A percentile compares a stretch with the other conserved stretches of the same genome.
Evolutionary conservation across 768 basidiomycete species (phyloP).

Genomic region (Coprinopsis sp.): DNA sequence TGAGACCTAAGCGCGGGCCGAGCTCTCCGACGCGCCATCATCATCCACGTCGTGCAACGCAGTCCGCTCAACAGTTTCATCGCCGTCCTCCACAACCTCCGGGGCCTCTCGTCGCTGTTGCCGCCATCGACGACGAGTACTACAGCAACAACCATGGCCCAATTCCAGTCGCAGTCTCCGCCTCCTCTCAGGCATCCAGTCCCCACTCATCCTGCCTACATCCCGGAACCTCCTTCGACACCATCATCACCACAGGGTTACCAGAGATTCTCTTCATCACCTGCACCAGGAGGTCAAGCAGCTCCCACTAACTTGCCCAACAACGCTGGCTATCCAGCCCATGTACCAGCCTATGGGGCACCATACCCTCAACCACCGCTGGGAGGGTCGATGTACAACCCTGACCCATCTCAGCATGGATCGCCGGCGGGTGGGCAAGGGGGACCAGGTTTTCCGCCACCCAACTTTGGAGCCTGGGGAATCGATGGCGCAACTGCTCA

Average conservation of each 20-base stretch:
- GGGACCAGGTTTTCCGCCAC: constrained; percentile 16
- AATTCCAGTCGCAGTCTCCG: constrained; percentile 46
- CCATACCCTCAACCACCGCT: constrained; percentile 36
- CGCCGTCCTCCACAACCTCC: too few relatives aligned
- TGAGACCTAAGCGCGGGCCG: too few relatives aligned
- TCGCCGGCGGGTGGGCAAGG: neutral
- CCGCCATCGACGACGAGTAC: too few relatives aligned
- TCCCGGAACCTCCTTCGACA: constrained; percentile 78
- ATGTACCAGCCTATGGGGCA: constrained; percentile 43
- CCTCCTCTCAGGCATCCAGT: constrained; percentile 86
- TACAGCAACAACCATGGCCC: constrained; percentile 20
- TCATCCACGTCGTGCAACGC: too few relatives aligned
- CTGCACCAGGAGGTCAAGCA: constrained; percentile 28
- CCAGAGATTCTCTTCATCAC: constrained; percentile 66
- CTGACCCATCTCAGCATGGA: constrained; percentile 21
- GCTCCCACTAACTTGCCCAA: constrained; percentile 20
- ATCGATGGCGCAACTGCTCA: constrained; percentile 92
- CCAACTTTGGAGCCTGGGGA: constrained; percentile 75
- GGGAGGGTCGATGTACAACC: constrained; percentile 25
- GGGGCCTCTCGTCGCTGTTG: too few relatives aligned
- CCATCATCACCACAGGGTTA: constrained; percentile 71
- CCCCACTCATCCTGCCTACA: constrained; percentile 82
- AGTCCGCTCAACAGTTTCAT: too few relatives aligned
- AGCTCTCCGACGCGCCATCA: too few relatives aligned
- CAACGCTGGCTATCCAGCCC: constrained; percentile 23